phyloP scores from a whole-genome alignment of 169 alveolate species.

The Cryptosporidium baileyi region DNA sequence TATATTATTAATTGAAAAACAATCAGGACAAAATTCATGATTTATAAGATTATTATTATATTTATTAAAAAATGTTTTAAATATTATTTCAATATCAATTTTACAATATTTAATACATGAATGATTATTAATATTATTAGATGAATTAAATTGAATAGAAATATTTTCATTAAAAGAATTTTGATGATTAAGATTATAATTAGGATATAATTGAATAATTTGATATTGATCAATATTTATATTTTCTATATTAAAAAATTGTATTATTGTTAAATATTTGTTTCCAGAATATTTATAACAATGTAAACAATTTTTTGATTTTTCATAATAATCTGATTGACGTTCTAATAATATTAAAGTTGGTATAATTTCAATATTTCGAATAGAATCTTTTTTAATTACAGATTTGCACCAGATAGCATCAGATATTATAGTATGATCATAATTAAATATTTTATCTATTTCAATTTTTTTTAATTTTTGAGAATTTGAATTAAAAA shows the following conservation, averaged over 20 bases:
- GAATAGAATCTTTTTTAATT: background rate
- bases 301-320: background rate
- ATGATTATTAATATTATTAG: background rate
- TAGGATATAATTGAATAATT: background rate
- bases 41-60: background rate
- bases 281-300: constrained; percentile 3
- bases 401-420: constrained; percentile 48
- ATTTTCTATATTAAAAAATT: constrained; percentile 23
- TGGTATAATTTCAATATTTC: background rate
- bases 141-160: constrained; percentile 8
- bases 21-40: too few species aligned
- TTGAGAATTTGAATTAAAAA: background rate
- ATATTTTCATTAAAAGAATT: background rate
- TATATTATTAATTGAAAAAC: constrained; percentile 15
- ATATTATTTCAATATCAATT: background rate
- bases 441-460: background rate
- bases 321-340: background rate
- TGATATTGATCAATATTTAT: background rate
- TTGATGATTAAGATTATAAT: background rate
- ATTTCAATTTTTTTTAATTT: background rate
- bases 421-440: background rate
- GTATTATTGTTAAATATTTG: constrained; percentile 12
- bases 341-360: constrained; percentile 21
- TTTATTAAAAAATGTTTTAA: background rate
- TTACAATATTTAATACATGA: background rate